phyloP scores from a whole-genome alignment of 2,329 filamentous ascomycete genomes.

The Pseudomassariella vexata region DNA sequence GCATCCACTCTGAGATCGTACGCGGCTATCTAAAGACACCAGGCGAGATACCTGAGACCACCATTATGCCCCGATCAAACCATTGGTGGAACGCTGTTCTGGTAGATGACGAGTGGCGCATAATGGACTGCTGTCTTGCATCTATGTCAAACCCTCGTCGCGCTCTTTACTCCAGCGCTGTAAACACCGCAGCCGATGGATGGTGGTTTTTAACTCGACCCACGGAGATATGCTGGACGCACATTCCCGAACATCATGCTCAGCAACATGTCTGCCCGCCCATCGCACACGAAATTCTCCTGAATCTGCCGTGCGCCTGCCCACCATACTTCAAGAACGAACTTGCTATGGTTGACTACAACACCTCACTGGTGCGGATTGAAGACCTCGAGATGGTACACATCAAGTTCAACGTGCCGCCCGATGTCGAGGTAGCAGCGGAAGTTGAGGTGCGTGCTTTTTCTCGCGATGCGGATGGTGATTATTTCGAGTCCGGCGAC shows the following conservation, averaged over 20 bases:
- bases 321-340: slow-evolving; percentile 82
- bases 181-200: slow-evolving; percentile 65
- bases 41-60: slow-evolving; percentile 75
- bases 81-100: slow-evolving; percentile 98
- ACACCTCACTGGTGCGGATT: slow-evolving; percentile 78
- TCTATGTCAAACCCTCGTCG: slow-evolving; percentile 85
- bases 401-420: slow-evolving; percentile 78
- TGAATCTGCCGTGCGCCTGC: slow-evolving; percentile 80
- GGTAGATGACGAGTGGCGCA: slow-evolving; percentile 91
- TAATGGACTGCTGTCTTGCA: slow-evolving; percentile 90
- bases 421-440: slow-evolving; percentile 85
- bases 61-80: slow-evolving; percentile 79
- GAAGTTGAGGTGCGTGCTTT: slow-evolving; percentile 85
- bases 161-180: slow-evolving; percentile 67
- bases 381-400: slow-evolving; percentile 94
- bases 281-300: slow-evolving; percentile 75
- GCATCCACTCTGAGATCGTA: slow-evolving; percentile 80
- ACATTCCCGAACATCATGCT: slow-evolving; percentile 78
- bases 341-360: slow-evolving; percentile 79
- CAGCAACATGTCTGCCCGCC: slow-evolving; percentile 93
- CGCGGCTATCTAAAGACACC: slow-evolving; percentile 87
- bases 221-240: slow-evolving; percentile 88
- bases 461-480: slow-evolving; percentile 78
- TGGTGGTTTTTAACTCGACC: slow-evolving; percentile 95
- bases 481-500: slow-evolving; percentile 89